Evolutionary conservation across 2,329 filamentous ascomycete species (phyloP), one percentile per base, ranked within the genome.

Genomic region (Akanthomyces uredinophilus): DNA sequence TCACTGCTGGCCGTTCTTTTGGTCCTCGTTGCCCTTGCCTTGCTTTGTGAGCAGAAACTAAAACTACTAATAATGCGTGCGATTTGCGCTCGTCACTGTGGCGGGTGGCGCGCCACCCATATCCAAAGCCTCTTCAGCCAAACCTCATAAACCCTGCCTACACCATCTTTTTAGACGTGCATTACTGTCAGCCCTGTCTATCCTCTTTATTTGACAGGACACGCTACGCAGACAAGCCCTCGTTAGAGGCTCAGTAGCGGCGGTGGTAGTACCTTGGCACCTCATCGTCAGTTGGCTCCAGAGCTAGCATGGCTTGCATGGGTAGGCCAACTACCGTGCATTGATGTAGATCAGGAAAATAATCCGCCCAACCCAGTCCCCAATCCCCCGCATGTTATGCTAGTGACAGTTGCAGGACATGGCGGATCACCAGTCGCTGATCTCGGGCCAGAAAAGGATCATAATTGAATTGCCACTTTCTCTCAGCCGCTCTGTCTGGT

Each of bases 381-480:
- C n/a, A n/a, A n/a, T n/a, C n/a, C n/a, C n/a, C 46, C 57, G 24
- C 57, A 52, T 35, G 14, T 20, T 24, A 60, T 60, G 55, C 55
- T 50, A 41, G 44, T 50, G 55, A 50, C 46, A 50, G 32, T 39
- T 50, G 55, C 57, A 60, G 32, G 32, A 47, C 22, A 49, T 37
- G 47, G 58, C 41, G 53, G 58, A 60, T 60, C 58, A 41, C 50
- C 29, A 5, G 22, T 41, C 37, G 58, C 58, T 54, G 49, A 60
- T 60, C 58, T 60, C 58, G 39, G 27, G 58, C 47, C 29, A 29
- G 50, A 16, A 24, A 16, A 27, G 20, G 43, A 46, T 20, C 41
- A 16, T 20, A 16, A 47, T 39, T 60, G 58, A 29, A 35, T 60
- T 51, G 41, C 29, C 58, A 16, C 39, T 16, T 20, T 11, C 24